Conservation (phyloP, 164 flowering plant species). For the Vitis cinerea region DNA sequence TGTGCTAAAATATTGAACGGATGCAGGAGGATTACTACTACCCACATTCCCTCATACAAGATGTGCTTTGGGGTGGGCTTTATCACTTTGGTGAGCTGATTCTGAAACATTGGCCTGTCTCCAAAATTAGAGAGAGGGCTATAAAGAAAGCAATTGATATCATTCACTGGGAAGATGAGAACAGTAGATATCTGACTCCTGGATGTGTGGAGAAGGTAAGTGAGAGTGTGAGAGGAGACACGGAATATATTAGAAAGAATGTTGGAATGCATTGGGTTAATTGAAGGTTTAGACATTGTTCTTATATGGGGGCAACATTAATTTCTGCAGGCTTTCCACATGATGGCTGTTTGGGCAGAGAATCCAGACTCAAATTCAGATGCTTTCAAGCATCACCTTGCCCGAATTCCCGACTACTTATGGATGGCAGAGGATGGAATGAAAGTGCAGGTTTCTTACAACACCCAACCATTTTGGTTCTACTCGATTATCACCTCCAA, state of each 20-base stretch:
- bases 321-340: constrained; percentile 29
- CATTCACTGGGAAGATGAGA: constrained; percentile 48
- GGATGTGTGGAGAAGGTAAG: constrained; percentile 39
- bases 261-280: no score
- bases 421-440: constrained; percentile 63
- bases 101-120: constrained; percentile 32
- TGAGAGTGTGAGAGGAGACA: no score
- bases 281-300: no score
- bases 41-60: constrained; percentile 39
- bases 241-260: no score
- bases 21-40: constrained; percentile 42
- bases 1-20: no score
- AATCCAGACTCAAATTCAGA: constrained; percentile 36
- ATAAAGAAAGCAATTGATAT: constrained; percentile 35
- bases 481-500: neutral
- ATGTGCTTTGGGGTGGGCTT: constrained; percentile 41
- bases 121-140: constrained; percentile 40
- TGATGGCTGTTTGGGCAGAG: constrained; percentile 62
- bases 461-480: no score
- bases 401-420: constrained; percentile 48
- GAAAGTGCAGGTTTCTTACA: constrained; percentile 34
- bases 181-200: constrained; percentile 44
- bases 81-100: constrained; percentile 32
- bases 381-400: constrained; percentile 45
- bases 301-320: no score